phyloP scores from a whole-genome alignment of 2,329 filamentous ascomycete species.

The Talaromyces funiculosus region DNA sequence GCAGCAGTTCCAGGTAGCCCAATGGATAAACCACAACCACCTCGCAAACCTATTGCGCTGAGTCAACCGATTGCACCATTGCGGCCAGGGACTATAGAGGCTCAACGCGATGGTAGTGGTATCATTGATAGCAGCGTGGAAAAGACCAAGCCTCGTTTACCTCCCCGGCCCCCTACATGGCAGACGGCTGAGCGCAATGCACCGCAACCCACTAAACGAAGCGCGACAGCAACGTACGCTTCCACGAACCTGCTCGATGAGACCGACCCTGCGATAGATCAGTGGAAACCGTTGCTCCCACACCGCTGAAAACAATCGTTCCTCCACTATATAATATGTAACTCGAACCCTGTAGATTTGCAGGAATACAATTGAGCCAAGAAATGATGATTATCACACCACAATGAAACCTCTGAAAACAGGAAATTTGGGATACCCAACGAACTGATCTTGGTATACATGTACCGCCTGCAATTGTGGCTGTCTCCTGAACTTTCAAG shows the following conservation, averaged over 20 bases:
- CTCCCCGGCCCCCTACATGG: constrained; percentile 8
- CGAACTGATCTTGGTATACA: background rate
- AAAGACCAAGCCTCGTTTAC: constrained; percentile 9
- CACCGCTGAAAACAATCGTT: background rate
- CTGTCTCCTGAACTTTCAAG: background rate
- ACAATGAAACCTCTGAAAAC: background rate
- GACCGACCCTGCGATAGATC: constrained; percentile 1
- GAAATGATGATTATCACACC: background rate
- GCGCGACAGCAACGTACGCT: background rate
- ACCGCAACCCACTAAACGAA: background rate
- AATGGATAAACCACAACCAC: background rate
- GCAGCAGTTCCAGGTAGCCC: background rate
- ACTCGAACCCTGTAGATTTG: too few relatives aligned
- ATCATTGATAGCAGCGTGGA: background rate
- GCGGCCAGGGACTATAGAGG: background rate
- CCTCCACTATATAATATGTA: background rate
- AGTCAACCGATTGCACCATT: background rate
- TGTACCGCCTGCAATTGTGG: background rate
- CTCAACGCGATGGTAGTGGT: background rate
- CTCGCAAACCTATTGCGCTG: constrained; percentile 2
- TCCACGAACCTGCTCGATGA: constrained; percentile 8
- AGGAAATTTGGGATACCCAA: background rate
- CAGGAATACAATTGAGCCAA: background rate
- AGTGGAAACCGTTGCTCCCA: constrained; percentile 13
- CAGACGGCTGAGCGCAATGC: background rate